Conservation (phyloP, 2,329 filamentous ascomycete genomes). For the Neonectria coccinea region DNA sequence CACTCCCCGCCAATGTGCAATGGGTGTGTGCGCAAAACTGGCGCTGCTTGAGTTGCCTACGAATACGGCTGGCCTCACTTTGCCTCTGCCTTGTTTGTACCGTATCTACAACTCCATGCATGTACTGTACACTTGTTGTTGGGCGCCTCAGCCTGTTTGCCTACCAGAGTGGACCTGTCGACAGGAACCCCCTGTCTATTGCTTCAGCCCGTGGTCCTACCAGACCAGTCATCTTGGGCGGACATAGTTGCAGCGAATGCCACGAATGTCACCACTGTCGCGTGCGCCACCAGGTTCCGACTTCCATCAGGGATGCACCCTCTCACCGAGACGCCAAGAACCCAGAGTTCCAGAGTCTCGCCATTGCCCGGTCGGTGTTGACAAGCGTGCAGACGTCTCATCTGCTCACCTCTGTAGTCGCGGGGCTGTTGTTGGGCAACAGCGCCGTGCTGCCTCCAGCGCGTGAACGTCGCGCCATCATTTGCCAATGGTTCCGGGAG, state of each 20-base stretch:
- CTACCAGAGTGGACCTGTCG: constrained; percentile 16
- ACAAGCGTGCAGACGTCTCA: neutral
- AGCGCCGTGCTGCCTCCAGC: constrained; percentile 26
- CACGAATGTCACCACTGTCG: constrained; percentile 34
- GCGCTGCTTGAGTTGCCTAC: constrained; percentile 11
- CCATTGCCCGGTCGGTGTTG: constrained; percentile 2
- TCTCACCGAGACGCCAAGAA: constrained; percentile 2
- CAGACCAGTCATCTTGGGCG: constrained; percentile 21
- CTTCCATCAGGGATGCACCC: constrained; percentile 21
- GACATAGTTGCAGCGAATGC: constrained; percentile 29
- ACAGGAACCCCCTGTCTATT: constrained; percentile 33
- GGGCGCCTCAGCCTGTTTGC: constrained; percentile 9
- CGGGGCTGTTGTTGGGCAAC: constrained; percentile 14
- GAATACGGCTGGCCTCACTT: constrained; percentile 23
- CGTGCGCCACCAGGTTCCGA: constrained; percentile 12
- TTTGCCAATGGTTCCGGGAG: constrained; percentile 27
- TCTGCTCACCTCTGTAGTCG: constrained; percentile 13
- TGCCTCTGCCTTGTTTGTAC: neutral
- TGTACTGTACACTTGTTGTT: neutral
- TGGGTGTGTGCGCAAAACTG: constrained; percentile 17
- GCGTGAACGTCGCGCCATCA: constrained; percentile 18
- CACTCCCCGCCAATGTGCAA: constrained; percentile 16
- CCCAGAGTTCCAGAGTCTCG: neutral
- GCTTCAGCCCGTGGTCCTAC: constrained; percentile 30
- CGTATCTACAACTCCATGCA: neutral